Percentiles rank a stretch among this genome's conserved stretches.
These are phyloP conservation scores for Torulaspora pretoriensis DNA, from an alignment of 1,139 yeast genomes.

Conservation along the genomic window DNA sequence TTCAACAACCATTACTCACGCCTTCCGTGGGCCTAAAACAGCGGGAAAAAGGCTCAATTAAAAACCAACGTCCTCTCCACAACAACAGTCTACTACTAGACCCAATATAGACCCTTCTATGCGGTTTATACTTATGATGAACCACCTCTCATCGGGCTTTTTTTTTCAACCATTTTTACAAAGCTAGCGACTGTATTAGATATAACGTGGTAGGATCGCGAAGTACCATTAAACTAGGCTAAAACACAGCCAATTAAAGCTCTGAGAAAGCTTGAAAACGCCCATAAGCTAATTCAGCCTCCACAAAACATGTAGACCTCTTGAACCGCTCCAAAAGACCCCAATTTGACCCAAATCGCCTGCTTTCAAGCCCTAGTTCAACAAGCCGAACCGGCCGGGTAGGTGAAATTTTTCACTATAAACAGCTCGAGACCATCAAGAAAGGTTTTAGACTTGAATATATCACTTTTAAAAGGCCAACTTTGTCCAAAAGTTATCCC, in stretches of 20 bases:
- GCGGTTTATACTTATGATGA: neutral
- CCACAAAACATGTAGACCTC: neutral
- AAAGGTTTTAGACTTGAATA: neutral
- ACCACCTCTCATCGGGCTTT: neutral
- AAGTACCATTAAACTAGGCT: neutral
- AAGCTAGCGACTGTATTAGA: neutral
- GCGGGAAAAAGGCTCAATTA: neutral
- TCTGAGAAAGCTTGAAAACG: too few species aligned
- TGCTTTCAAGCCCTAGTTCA: neutral
- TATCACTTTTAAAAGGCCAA: conserved; percentile 18
- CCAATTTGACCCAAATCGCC: neutral
- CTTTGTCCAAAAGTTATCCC: conserved; percentile 43
- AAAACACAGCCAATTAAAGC: neutral
- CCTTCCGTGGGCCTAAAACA: neutral
- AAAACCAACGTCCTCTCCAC: neutral
- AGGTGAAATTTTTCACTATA: conserved; percentile 6
- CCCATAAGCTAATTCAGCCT: too few species aligned
- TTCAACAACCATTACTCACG: neutral
- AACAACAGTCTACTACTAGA: neutral
- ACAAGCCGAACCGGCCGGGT: neutral
- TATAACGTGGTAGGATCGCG: neutral
- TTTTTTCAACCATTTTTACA: neutral
- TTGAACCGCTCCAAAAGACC: neutral
- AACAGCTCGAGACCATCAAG: neutral
- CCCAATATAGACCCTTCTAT: neutral